Percentiles rank a stretch among this genome's conserved stretches.
Evolutionary conservation across 176 grass and related monocot genomes (phyloP).

Genomic region (Musa schizocarpa): DNA sequence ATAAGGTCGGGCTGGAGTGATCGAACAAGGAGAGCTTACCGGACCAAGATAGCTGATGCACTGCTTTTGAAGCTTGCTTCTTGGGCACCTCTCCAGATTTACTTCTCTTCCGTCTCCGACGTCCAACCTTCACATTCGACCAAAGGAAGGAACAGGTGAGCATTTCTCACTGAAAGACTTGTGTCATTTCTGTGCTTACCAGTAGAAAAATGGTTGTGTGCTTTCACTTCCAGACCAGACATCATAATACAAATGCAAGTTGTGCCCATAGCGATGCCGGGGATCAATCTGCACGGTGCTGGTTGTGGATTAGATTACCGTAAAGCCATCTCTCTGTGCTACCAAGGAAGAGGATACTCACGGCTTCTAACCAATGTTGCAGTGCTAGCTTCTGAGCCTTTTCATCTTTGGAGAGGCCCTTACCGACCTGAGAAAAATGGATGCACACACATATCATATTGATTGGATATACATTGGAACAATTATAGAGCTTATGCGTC

Average conservation of each 20-base stretch:
- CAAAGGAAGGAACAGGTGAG: background rate
- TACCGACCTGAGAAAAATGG: conserved; percentile 52
- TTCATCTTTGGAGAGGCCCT: conserved; percentile 85
- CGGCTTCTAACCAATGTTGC: conserved; percentile 93
- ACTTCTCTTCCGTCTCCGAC: conserved; percentile 61
- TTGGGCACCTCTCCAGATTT: conserved; percentile 44
- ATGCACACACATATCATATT: conserved; percentile 5
- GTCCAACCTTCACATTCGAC: conserved; percentile 43
- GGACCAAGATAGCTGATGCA: conserved; percentile 86
- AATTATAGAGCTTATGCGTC: background rate
- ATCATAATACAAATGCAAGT: conserved; percentile 86
- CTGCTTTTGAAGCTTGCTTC: conserved; percentile 67
- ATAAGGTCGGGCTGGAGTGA: background rate
- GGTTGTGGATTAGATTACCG: background rate
- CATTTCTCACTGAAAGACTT: background rate
- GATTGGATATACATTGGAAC: background rate
- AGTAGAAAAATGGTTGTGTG: conserved; percentile 89
- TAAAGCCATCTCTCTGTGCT: conserved; percentile 4
- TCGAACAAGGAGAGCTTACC: conserved; percentile 28
- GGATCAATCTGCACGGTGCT: conserved; percentile 60
- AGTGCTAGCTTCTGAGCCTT: conserved; percentile 87
- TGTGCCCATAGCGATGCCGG: conserved; percentile 94
- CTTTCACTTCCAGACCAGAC: conserved; percentile 82
- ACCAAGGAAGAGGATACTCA: conserved; percentile 19
- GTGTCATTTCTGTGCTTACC: conserved; percentile 29